Evolutionary conservation across 352 stramenopile species (phyloP).

Genomic region (Aphanomyces euteiches): DNA sequence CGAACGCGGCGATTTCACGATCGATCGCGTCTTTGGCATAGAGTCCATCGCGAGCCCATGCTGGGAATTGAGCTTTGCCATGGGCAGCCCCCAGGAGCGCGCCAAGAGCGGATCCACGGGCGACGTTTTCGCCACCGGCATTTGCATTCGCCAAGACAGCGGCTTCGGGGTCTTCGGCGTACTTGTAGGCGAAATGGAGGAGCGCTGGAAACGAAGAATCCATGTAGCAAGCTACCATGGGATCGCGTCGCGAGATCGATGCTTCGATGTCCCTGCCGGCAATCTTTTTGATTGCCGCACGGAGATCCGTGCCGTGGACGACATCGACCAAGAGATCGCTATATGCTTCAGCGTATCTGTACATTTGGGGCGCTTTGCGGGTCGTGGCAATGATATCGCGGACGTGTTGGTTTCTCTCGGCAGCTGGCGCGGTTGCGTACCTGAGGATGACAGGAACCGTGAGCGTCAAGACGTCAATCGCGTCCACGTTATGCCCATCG

Average conservation of each 20-base stretch:
- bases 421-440: neutral
- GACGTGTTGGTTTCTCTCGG: conserved; percentile 17
- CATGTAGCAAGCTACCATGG: conserved; percentile 72
- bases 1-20: conserved; percentile 50
- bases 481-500: conserved; percentile 77
- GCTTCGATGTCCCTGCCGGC: conserved; percentile 12
- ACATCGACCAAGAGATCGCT: conserved; percentile 38
- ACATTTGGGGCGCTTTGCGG: conserved; percentile 7
- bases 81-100: conserved; percentile 52
- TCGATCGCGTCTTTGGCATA: conserved; percentile 35
- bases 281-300: neutral
- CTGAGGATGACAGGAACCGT: conserved; percentile 29
- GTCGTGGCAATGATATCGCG: conserved; percentile 24
- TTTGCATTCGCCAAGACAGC: conserved; percentile 69
- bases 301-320: conserved; percentile 33
- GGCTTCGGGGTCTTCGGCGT: conserved; percentile 34
- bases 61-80: conserved; percentile 36
- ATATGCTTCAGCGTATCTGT: conserved; percentile 38
- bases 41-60: conserved; percentile 32
- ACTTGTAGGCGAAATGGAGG: conserved; percentile 63
- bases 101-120: conserved; percentile 53
- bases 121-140: conserved; percentile 76
- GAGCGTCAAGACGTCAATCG: conserved; percentile 51
- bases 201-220: conserved; percentile 46
- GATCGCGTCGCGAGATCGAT: conserved; percentile 28